Evolutionary conservation across 257 asterid genomes (phyloP), one percentile per base, ranked within the genome.

Genomic region (Solanum dulcamara): DNA sequence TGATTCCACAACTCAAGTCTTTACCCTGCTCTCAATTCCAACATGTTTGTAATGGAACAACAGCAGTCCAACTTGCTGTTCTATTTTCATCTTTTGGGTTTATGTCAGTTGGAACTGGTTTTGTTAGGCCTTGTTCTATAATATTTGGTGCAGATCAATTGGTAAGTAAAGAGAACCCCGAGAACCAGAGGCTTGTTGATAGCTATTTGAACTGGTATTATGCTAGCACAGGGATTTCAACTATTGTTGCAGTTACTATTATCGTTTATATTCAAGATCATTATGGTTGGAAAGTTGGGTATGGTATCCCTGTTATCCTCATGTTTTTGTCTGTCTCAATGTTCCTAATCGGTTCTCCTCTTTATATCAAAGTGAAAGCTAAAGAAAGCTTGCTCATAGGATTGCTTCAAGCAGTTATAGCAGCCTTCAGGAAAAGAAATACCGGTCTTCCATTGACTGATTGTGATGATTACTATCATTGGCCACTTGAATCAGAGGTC

Each of bases 221-320:
- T 68, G 85, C 80, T 77, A 64, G 85, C 42, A 57, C 67, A 12
- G 83, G 79, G 66, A 38, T 80, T 30, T 80, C 89, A 84, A 53
- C 33, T 20, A 18, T 87, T 26, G 20, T 87, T 79, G 89, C 87
- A 1, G 46, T 83, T 32, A 79, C 87, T 1, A 7, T 66, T 12
- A 38, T 84, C 13, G 87, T 87, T 84, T 87, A 87, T 81, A 79
- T 84, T 51, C 89, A 87, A 60, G 89, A 87, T 20, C 62, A n/a
- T 67, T 87, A 60, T 33, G 89, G 89, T 9, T 87, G 89, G 87
- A 2, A 5, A 79, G 74, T 87, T 66, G 87, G 89, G 3, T 87
- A 79, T 51, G 80, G 87, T 14, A 18, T 87, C 44, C 89, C 87
- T 24, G 84, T 50, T 64, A 42, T 79, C 40, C 87, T 87, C 30